Conservation (phyloP, 164 flowering plant genomes). For the Vitis labrusca region DNA sequence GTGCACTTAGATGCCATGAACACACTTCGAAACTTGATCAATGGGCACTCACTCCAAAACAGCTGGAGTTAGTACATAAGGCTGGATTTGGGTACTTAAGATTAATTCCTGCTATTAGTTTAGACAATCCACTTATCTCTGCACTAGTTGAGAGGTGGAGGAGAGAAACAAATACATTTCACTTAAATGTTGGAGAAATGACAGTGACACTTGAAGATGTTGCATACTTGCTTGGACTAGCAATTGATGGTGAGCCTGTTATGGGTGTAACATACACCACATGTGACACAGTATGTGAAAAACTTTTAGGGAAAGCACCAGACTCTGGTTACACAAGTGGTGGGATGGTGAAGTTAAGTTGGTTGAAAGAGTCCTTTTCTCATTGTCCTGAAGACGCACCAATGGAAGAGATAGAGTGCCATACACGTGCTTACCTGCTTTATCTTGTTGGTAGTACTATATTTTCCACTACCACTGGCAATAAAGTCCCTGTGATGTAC, state of each 20-base stretch:
- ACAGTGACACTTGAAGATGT: constrained; percentile 74
- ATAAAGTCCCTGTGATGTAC: constrained; percentile 78
- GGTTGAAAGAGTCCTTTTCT: constrained; percentile 69
- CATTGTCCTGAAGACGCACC: constrained; percentile 56
- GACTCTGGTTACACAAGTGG: constrained; percentile 63
- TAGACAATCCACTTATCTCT: constrained; percentile 73
- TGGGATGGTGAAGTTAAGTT: constrained; percentile 77
- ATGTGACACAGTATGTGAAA: constrained; percentile 48
- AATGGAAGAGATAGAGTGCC: constrained; percentile 40
- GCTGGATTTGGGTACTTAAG: constrained; percentile 73
- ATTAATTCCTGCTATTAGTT: constrained; percentile 61
- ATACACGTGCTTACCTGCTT: constrained; percentile 68
- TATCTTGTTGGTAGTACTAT: constrained; percentile 77
- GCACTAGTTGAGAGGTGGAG: constrained; percentile 82
- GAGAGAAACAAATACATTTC: constrained; percentile 74
- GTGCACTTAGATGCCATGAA: constrained; percentile 78
- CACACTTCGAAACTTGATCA: constrained; percentile 77
- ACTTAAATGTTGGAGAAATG: constrained; percentile 72
- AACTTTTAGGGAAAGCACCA: constrained; percentile 51
- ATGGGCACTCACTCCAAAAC: constrained; percentile 55
- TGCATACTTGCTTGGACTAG: constrained; percentile 55
- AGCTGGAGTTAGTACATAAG: constrained; percentile 53
- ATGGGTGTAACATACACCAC: constrained; percentile 60
- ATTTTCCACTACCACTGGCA: constrained; percentile 77
- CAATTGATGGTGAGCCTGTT: constrained; percentile 73